Conservation (phyloP, 371 early-diverging fungal genomes). For the Haplosporangium sp. region DNA sequence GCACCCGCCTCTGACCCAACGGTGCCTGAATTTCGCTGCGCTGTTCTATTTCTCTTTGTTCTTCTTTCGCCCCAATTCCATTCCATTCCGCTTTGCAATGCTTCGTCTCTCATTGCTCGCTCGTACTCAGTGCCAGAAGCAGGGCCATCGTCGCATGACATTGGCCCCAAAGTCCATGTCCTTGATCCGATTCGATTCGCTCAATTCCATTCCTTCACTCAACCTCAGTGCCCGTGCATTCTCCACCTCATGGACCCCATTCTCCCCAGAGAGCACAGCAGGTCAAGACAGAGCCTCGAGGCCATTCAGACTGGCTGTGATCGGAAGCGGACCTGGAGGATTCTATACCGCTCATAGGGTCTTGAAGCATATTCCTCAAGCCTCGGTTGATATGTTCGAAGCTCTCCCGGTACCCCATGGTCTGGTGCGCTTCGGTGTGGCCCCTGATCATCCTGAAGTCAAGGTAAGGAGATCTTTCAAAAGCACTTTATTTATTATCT, state of each 20-base stretch:
- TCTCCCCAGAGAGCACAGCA: constrained; percentile 1
- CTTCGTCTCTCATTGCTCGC: constrained; percentile 34
- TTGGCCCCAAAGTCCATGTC: not conserved
- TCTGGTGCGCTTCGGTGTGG: constrained; percentile 95
- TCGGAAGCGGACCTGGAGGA: constrained; percentile 93
- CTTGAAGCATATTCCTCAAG: constrained; percentile 67
- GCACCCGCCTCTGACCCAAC: too few species aligned
- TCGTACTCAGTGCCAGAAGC: constrained; percentile 12
- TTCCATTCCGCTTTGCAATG: constrained; percentile 11
- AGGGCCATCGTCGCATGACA: constrained; percentile 2
- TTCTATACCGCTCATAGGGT: constrained; percentile 93
- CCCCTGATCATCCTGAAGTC: constrained; percentile 99
- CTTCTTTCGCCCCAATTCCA: not conserved
- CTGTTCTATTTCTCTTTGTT: not conserved
- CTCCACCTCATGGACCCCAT: constrained; percentile 17
- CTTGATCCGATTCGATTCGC: constrained; percentile 1
- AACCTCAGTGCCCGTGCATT: constrained; percentile 23
- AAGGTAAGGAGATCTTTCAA: constrained; percentile 71
- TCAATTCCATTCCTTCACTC: constrained; percentile 5
- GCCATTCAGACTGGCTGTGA: constrained; percentile 74
- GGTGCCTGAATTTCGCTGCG: not conserved
- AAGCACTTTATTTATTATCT: not conserved
- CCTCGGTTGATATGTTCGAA: constrained; percentile 89
- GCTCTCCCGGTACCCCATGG: constrained; percentile 90
- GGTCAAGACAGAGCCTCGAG: not conserved